A percentile compares a stretch with the other conserved stretches of the same genome.
phyloP scores from a whole-genome alignment of 139 green algal genomes.

The Desmodesmus armatus region DNA sequence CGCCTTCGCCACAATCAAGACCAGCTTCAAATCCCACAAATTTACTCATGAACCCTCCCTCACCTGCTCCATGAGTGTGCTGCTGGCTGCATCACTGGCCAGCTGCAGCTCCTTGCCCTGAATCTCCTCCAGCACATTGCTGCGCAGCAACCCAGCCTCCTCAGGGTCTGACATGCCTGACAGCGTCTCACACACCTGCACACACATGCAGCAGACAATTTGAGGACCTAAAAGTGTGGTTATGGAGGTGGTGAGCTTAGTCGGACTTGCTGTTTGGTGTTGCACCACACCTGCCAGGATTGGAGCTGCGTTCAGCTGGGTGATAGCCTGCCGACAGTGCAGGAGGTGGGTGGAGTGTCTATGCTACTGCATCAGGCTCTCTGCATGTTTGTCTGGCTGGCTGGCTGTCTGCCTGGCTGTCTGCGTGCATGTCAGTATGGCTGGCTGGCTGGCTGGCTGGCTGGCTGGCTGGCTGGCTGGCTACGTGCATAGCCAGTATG shows the following conservation, averaged over 20 bases:
- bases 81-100: slow-evolving; percentile 57
- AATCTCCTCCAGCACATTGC: slow-evolving; percentile 78
- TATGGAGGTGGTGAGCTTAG: not conserved
- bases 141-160: slow-evolving; percentile 69
- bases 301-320: not conserved
- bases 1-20: too few species aligned
- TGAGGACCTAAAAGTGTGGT: not conserved
- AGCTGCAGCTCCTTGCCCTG: slow-evolving; percentile 63
- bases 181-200: slow-evolving; percentile 66
- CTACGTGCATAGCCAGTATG: too few species aligned
- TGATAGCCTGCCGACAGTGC: not conserved
- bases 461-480: too few species aligned
- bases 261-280: not conserved
- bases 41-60: slow-evolving; percentile 36
- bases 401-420: not conserved
- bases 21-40: too few species aligned
- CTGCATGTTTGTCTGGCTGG: not conserved
- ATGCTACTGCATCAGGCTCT: not conserved
- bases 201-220: slow-evolving; percentile 53
- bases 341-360: not conserved
- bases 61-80: slow-evolving; percentile 75
- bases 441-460: not conserved
- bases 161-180: slow-evolving; percentile 71
- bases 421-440: not conserved
- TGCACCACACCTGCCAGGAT: not conserved